phyloP scores from a whole-genome alignment of 305 asterid species.

The Petunia hybrid region DNA sequence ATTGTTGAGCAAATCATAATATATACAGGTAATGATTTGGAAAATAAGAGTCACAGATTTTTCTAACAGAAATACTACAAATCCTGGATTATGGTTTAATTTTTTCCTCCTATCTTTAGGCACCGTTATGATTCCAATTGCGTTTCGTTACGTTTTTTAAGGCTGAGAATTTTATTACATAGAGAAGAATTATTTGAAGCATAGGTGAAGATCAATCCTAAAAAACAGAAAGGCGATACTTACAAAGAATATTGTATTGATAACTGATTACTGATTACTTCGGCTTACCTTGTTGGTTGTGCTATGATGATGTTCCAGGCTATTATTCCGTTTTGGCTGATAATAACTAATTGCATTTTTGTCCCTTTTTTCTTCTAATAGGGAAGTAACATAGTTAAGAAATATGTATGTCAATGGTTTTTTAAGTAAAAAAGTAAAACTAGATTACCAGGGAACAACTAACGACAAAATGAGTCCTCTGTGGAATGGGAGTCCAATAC shows the following conservation, averaged over 20 bases:
- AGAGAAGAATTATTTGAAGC: not conserved
- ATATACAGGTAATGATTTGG: not conserved
- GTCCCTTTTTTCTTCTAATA: not conserved
- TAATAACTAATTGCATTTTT: slow-evolving; percentile 18
- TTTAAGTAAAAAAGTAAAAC: not conserved
- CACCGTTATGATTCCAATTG: not conserved
- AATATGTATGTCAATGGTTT: not conserved
- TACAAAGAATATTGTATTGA: not conserved
- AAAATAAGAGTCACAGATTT: not conserved
- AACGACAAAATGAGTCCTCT: not conserved
- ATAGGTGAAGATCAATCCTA: no score
- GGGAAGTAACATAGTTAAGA: not conserved
- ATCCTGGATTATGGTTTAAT: not conserved
- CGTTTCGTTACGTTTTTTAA: not conserved
- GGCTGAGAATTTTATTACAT: not conserved
- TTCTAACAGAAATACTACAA: not conserved
- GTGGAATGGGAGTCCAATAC: no score
- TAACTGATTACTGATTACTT: no score
- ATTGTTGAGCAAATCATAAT: no score
- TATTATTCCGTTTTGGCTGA: slow-evolving; percentile 15
- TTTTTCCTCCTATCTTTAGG: not conserved
- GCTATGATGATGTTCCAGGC: not conserved
- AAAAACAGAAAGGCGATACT: not conserved
- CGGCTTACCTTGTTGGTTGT: not conserved
- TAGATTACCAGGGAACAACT: not conserved